Evolutionary conservation across 2,329 filamentous ascomycete genomes (phyloP).

Genomic region (Didymella segeticola): DNA sequence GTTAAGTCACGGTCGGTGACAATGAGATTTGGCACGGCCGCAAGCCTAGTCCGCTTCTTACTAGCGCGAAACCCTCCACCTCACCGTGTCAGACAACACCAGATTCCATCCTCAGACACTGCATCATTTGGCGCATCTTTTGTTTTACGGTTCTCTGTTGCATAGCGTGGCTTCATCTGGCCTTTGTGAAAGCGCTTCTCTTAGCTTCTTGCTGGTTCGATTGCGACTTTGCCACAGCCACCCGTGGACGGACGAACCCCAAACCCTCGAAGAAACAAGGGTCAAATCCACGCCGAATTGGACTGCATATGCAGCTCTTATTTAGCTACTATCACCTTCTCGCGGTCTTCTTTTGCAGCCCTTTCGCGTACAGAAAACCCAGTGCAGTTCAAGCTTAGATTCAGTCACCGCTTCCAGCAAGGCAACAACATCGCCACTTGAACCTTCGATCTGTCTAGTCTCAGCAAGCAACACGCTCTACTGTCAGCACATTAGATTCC

Average conservation of each 20-base stretch:
- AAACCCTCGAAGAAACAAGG: background rate
- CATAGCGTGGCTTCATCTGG: slow-evolving; percentile 41
- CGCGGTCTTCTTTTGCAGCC: background rate
- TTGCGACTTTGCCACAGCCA: slow-evolving; percentile 36
- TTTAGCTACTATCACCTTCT: background rate
- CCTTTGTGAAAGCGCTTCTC: slow-evolving; percentile 26
- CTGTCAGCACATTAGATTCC: background rate
- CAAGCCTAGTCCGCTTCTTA: slow-evolving; percentile 16
- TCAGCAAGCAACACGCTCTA: background rate
- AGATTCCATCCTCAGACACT: background rate
- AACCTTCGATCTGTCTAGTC: background rate
- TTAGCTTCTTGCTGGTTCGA: slow-evolving; percentile 27
- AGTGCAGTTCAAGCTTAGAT: background rate
- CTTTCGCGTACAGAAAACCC: background rate
- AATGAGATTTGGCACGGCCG: slow-evolving; percentile 26
- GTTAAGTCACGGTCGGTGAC: slow-evolving; percentile 25
- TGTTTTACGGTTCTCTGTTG: slow-evolving; percentile 25
- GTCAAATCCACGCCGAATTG: background rate
- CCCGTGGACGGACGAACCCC: slow-evolving; percentile 1
- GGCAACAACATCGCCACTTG: background rate
- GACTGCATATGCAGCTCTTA: background rate
- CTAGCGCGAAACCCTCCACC: slow-evolving; percentile 17
- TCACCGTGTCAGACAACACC: slow-evolving; percentile 1
- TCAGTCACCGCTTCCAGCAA: background rate
- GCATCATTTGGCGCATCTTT: slow-evolving; percentile 10